Percentiles rank a stretch among this genome's conserved stretches.
phyloP scores from a whole-genome alignment of 257 asterid genomes.

The Scutellaria minor region DNA sequence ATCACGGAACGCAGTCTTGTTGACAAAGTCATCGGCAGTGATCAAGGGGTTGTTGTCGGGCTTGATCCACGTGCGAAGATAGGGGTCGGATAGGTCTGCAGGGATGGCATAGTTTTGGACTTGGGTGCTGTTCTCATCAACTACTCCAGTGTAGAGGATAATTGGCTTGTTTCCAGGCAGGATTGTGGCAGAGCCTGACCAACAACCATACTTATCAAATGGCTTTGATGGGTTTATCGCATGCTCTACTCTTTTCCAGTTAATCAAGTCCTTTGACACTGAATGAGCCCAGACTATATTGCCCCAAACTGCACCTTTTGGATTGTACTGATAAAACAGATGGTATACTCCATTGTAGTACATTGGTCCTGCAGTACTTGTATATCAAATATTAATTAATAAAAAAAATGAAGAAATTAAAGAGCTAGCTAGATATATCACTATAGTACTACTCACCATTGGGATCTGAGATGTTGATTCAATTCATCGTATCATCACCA shows the following conservation, averaged over 20 bases:
- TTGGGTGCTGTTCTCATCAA: constrained; percentile 48
- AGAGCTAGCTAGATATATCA: no score
- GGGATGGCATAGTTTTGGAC: constrained; percentile 78
- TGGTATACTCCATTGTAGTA: constrained; percentile 78
- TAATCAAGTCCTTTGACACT: constrained; percentile 69
- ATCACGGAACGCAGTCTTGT: constrained; percentile 59
- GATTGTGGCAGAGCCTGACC: constrained; percentile 85
- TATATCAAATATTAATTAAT: no score
- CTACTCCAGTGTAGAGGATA: constrained; percentile 71
- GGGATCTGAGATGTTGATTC: constrained; percentile 53
- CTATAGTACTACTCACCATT: constrained; percentile 49
- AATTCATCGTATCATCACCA: constrained; percentile 17
- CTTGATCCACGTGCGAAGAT: constrained; percentile 68
- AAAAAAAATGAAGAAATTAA: no score
- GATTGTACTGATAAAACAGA: constrained; percentile 88
- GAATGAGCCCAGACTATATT: constrained; percentile 88
- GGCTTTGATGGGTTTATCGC: constrained; percentile 75
- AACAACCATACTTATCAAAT: constrained; percentile 65
- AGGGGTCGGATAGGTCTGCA: constrained; percentile 60
- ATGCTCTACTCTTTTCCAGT: constrained; percentile 60
- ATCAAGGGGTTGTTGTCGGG: constrained; percentile 66
- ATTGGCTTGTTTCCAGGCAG: constrained; percentile 69
- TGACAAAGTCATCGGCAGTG: constrained; percentile 43
- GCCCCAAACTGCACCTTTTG: constrained; percentile 74
- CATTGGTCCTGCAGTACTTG: constrained; percentile 66